Evolutionary conservation across 768 basidiomycete species (phyloP).

Genomic region (Suillus luteus): DNA sequence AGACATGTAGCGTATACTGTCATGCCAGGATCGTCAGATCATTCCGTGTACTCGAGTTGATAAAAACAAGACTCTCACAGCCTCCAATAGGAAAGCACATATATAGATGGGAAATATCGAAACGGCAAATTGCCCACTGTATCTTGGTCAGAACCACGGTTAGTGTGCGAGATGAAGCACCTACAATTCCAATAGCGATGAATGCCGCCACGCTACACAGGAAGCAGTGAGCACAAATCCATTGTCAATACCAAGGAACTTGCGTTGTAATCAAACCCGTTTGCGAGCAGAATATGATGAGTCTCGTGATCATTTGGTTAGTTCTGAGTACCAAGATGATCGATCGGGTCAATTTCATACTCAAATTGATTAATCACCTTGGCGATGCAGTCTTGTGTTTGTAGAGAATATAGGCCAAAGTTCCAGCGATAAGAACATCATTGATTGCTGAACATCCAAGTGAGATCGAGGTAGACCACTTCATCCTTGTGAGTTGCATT

Average conservation of each 20-base stretch:
- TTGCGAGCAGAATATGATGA: slow-evolving; percentile 25
- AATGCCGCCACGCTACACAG: slow-evolving; percentile 20
- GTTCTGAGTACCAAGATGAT: slow-evolving; percentile 14
- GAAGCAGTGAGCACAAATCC: not conserved
- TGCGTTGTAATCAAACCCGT: slow-evolving; percentile 31
- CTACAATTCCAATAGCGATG: slow-evolving; percentile 21
- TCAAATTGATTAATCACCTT: slow-evolving; percentile 16
- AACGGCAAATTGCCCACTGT: slow-evolving; percentile 23
- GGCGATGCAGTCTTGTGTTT: slow-evolving; percentile 11
- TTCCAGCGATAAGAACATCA: slow-evolving; percentile 28
- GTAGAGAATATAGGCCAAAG: slow-evolving; percentile 20
- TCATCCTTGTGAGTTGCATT: not conserved
- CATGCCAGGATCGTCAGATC: not conserved
- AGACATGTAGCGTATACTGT: slow-evolving; percentile 31
- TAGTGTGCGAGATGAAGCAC: not conserved
- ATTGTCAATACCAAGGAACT: not conserved
- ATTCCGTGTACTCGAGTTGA: not conserved
- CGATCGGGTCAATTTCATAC: not conserved
- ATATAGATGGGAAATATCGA: slow-evolving; percentile 22
- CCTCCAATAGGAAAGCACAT: slow-evolving; percentile 31
- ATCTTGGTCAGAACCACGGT: not conserved
- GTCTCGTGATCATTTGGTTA: slow-evolving; percentile 17
- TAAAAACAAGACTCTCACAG: slow-evolving; percentile 19
- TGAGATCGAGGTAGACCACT: slow-evolving; percentile 28
- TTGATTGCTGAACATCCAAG: slow-evolving; percentile 23